Base-by-base conservation (phyloP, 345 rosid species). In the Gossypium ekmanianum region DNA sequence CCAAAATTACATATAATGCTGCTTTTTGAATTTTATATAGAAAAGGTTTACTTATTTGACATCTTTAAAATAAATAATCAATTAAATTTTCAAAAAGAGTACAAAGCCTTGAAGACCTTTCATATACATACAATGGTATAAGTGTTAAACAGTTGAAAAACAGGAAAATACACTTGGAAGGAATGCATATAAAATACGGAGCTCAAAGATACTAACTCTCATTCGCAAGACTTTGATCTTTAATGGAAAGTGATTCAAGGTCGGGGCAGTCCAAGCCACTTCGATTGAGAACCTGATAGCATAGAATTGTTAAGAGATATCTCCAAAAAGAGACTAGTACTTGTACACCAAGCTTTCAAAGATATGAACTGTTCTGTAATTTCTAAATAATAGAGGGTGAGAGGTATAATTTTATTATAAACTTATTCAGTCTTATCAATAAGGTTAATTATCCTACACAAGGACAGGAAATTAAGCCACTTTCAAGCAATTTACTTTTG, bases 181-280 rank as follows among this genome's bases (percentile, higher is more conserved):
- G 41, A 22, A 9, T 16, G 18, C 7, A 4, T 2, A 41, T 26
- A 69, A 51, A 9, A 16, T 17, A 27, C 52, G 61, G 61, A 73
- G 74, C 50, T 59, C 11, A 51, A 74, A 74, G 71, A 72, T 73
- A 74, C 88, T 76, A 13, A 95, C 99, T 87, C 81, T 95, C 99
- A 81, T 84, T 71, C 16, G 90, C 27, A 75, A 93, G 96, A 72
- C 87, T 81, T 79, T 91, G 97, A 83, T 95, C 98, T 76, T 93
- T 95, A 58, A 95, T 74, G 82, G 83, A 83, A 76, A 95, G 59
- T 67, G 80, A 80, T 73, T 87, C 97, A 66, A 95, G 92, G 72
- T 95, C 97, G 74, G 92, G 88, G 82, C 99, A 91, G 12, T 87
- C 87, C 80, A 93, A 80, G 64, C 89, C 84, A 76, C 81, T 87